Base-by-base conservation (phyloP, 768 basidiomycete species). In the Collybia nuda region DNA sequence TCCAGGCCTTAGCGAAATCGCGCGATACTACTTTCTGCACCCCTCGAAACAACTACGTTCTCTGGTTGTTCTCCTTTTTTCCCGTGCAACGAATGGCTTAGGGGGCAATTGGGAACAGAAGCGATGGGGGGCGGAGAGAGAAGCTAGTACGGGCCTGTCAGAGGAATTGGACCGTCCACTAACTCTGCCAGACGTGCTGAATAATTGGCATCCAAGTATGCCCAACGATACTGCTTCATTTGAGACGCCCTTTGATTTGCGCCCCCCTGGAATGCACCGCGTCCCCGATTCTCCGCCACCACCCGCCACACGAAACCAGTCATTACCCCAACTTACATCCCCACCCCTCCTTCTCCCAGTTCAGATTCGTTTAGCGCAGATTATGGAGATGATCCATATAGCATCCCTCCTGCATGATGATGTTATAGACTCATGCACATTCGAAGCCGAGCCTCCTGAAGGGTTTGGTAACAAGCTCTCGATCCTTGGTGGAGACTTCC, bases 371-470 rank as follows among this genome's bases (percentile, higher is more conserved):
- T 82, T 99, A 28, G 96, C 95, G 3, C 93, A 96, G 62, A 95
- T 99, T 39, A 86, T 93, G 46, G 97, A 99, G 67, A 97, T 98
- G 93, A 90, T 99, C 42, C 93, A 98, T 64, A 88, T 98, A 54
- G 95, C 97, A 21, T 94, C 90, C 2, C 77, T 93, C 8, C 74
- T 99, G 15, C 96, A 98, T 65, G 92, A 98, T 74, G 88, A 89
- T 60, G 93, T 98, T 46, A 81, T 88, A 51, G 88, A 92, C 72
- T 1, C 79, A 23, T 74, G 85, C 8, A 81, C 88, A 1, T 73
- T 85, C 0, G 78, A 81, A 11, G 73, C 74, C 3, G 78, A 85
- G 18, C 81, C 82, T 14, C 81, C 85, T 0, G 85, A 80, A 22
- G 71, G 71, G 1, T 93, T 93, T 62, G 93, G 90, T 9, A 97